Evolutionary conservation across 1,284 basidiomycete genomes (phyloP).

Genomic region (Fistulina hepatica): DNA sequence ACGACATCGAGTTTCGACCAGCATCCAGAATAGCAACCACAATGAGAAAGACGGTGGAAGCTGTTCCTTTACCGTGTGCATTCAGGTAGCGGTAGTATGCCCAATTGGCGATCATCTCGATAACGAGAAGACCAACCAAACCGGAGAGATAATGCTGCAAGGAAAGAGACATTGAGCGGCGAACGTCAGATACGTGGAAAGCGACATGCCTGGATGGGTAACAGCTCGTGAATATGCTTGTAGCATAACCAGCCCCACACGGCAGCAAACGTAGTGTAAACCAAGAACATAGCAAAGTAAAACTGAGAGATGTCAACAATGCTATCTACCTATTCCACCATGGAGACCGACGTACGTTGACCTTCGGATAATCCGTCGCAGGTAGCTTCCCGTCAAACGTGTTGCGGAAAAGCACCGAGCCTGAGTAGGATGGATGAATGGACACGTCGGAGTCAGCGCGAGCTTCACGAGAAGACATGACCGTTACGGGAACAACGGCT

Average conservation of each 20-base stretch:
- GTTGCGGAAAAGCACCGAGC: slow-evolving; percentile 80
- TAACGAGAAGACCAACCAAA: slow-evolving; percentile 77
- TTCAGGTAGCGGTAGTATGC: slow-evolving; percentile 87
- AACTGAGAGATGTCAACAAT: slow-evolving; percentile 44
- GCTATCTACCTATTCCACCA: too few species aligned
- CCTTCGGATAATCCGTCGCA: slow-evolving; percentile 96
- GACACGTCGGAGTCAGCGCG: slow-evolving; percentile 39
- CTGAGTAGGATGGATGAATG: slow-evolving; percentile 74
- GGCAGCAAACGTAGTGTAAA: slow-evolving; percentile 60
- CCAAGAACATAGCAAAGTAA: slow-evolving; percentile 74
- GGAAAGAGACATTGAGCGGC: slow-evolving; percentile 1
- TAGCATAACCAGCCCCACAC: slow-evolving; percentile 84
- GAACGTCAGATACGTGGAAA: not conserved
- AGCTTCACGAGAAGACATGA: slow-evolving; percentile 26
- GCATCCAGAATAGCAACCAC: slow-evolving; percentile 92
- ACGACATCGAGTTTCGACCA: slow-evolving; percentile 85
- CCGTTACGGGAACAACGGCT: slow-evolving; percentile 82
- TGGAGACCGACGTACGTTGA: slow-evolving; percentile 56
- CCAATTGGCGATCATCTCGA: slow-evolving; percentile 91
- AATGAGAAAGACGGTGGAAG: slow-evolving; percentile 76
- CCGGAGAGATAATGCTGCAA: slow-evolving; percentile 90
- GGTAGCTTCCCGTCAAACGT: slow-evolving; percentile 83
- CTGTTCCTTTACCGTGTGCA: slow-evolving; percentile 67
- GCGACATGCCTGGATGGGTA: slow-evolving; percentile 67
- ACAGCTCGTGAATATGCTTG: slow-evolving; percentile 70